Conservation (phyloP, 345 rosid species). For the Bretschneidera sinensis region DNA sequence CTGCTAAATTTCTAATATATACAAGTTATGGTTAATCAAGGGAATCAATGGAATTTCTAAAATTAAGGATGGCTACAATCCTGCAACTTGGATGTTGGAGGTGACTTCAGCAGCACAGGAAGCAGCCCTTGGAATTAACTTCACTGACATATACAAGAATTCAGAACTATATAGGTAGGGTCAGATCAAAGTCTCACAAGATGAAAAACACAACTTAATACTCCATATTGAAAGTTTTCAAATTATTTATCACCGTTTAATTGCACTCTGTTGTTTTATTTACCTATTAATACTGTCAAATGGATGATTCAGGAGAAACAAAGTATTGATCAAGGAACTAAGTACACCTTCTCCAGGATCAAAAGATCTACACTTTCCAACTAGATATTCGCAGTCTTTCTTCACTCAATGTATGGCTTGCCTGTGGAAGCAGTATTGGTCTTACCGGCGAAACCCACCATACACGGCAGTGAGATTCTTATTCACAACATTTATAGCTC, state of each 20-base stretch:
- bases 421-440: conserved; percentile 65
- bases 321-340: conserved; percentile 44
- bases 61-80: conserved; percentile 61
- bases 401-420: conserved; percentile 50
- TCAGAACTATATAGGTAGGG: conserved; percentile 47
- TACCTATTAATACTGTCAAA: conserved; percentile 1
- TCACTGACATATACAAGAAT: conserved; percentile 39
- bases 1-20: neutral
- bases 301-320: conserved; percentile 48
- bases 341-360: conserved; percentile 36
- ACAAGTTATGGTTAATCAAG: conserved; percentile 18
- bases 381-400: conserved; percentile 41
- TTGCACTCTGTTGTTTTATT: too few species aligned
- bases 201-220: too few species aligned
- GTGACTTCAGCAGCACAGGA: conserved; percentile 49
- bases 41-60: conserved; percentile 44
- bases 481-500: conserved; percentile 49
- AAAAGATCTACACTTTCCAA: conserved; percentile 44
- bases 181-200: neutral
- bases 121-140: conserved; percentile 36
- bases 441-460: conserved; percentile 53
- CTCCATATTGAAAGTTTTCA: too few species aligned
- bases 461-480: conserved; percentile 49
- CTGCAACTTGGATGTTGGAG: conserved; percentile 80
- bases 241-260: too few species aligned